Evolutionary conservation across 305 asterid species (phyloP), one percentile per base, ranked within the genome.

Genomic region (Lippia alba): DNA sequence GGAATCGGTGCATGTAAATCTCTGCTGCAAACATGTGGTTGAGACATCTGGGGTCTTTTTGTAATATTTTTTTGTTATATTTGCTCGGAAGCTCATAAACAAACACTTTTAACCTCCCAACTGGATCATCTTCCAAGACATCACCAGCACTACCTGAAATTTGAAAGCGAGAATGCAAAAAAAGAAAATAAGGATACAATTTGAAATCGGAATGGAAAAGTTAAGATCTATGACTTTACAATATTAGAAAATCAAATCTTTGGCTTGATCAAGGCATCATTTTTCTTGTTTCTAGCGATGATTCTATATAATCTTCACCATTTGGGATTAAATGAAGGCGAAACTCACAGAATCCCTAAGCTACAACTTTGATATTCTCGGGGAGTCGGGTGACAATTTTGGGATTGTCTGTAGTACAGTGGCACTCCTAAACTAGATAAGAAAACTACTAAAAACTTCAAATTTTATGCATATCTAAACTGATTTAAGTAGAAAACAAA

Each of bases 21-120:
- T 86, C 91, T 0, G 91, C 89, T 36, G 91, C 91, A 80, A 86
- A 86, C 91, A 86, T 86, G 79, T 86, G 91, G 56, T 68, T 86
- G 64, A 86, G 87, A 65, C 91, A 86, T 80, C 91, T 79, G 3
- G 87, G 84, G 55, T 86, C 91, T 78, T 83, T 86, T 18, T 81
- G 89, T 48, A 86, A 70, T 49, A 83, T 81, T 78, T 83, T 86
- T 74, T 83, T 86, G 82, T 84, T 86, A 82, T 86, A 86, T 64
- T 86, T 86, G 84, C 91, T 86, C 8, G 91, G 91, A 58, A 86
- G 91, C 74, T 86, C 91, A 40, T 87, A 84, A 6, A 87, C 84
- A 10, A 82, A 87, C 3, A 87, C 92, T 72, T 87, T 87, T 69
- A 87, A 71, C 76, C 88, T 77, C 67, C 92, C 92, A 4, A 87